Conservation (phyloP, 2,329 filamentous ascomycete species). For the Aspergillus pseudoglaucus region DNA sequence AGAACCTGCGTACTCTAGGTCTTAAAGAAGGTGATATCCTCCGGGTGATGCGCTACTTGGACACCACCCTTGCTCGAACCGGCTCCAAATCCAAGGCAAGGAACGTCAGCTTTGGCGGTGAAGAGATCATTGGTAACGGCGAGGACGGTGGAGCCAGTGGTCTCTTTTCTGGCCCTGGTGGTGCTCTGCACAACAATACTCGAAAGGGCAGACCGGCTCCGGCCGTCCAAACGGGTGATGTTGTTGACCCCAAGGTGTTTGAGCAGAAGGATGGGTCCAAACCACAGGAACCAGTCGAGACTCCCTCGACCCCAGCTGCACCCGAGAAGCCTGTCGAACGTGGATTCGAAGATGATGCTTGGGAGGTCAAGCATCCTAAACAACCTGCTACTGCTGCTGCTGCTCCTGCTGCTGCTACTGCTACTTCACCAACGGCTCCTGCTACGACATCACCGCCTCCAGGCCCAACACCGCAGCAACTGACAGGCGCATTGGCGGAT, state of each 20-base stretch:
- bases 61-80: constrained; percentile 68
- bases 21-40: constrained; percentile 94
- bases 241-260: constrained; percentile 82
- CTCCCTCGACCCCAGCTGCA: constrained; percentile 44
- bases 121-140: constrained; percentile 50
- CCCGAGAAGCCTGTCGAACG: constrained; percentile 45
- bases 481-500: constrained; percentile 66
- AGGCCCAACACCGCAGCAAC: constrained; percentile 22
- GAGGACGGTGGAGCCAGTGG: constrained; percentile 58
- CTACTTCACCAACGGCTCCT: constrained; percentile 17
- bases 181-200: constrained; percentile 86
- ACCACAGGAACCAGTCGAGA: constrained; percentile 35
- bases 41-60: constrained; percentile 84
- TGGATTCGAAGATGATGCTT: constrained; percentile 94
- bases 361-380: constrained; percentile 84
- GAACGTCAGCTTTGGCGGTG: constrained; percentile 48
- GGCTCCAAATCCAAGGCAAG: constrained; percentile 49
- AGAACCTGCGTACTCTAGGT: constrained; percentile 78
- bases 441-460: constrained; percentile 25
- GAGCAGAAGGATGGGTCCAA: constrained; percentile 53
- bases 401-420: constrained; percentile 29
- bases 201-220: constrained; percentile 84
- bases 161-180: constrained; percentile 89
- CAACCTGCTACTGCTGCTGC: constrained; percentile 37
- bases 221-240: constrained; percentile 75